Evolutionary conservation across 441 rosid species (phyloP).

Genomic region (Corymbia citriodora): DNA sequence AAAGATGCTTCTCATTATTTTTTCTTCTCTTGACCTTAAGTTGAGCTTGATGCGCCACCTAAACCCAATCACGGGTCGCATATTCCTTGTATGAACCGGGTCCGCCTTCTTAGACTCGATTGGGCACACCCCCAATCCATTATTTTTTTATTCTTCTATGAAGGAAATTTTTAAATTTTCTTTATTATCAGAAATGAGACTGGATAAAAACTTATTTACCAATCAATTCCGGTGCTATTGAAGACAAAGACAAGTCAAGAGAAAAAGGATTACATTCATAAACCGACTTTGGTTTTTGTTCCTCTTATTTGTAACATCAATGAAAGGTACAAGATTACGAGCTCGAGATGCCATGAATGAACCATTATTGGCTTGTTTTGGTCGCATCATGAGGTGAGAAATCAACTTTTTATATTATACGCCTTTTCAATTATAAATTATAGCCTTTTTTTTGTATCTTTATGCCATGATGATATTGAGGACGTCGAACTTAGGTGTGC

Average conservation of each 20-base stretch:
- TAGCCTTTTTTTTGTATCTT: not conserved
- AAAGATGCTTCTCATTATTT: not conserved
- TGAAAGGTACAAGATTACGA: not conserved
- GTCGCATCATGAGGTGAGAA: rapidly evolving
- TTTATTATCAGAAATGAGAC: not conserved
- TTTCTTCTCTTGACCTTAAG: not conserved
- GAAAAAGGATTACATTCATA: not conserved
- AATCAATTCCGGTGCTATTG: rapidly evolving
- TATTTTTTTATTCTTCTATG: not conserved
- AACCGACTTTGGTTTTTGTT: not conserved
- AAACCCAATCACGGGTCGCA: rapidly evolving
- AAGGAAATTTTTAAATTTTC: not conserved
- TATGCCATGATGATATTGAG: too few relatives aligned
- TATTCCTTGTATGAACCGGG: not conserved
- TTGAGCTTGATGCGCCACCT: not conserved
- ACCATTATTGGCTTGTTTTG: not conserved
- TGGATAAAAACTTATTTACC: not conserved
- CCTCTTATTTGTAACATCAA: not conserved
- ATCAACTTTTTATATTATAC: not conserved
- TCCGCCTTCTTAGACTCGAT: not conserved
- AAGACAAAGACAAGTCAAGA: not conserved
- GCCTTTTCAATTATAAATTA: not conserved
- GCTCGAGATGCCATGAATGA: not conserved
- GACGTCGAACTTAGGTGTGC: too few relatives aligned
- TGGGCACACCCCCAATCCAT: rapidly evolving